Percentiles rank a stretch among this genome's conserved stretches.
These are phyloP conservation scores for Teunomyces aglyptinius DNA, from an alignment of 805 yeast genomes.

Conservation along the genomic window DNA sequence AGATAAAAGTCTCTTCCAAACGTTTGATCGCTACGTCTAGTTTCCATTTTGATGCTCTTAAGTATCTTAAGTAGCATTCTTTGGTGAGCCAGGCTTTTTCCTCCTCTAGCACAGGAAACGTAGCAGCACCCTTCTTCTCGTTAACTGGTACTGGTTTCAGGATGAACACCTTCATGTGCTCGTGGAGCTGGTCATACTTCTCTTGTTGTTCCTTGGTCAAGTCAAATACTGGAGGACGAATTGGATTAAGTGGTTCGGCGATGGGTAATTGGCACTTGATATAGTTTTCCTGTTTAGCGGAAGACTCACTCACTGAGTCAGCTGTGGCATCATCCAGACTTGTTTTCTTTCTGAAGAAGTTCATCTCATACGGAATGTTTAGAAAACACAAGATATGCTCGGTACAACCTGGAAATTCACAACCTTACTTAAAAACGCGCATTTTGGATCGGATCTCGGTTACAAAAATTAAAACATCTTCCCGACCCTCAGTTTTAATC, in stretches of 20 bases:
- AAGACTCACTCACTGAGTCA: conserved; percentile 3
- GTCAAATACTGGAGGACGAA: conserved; percentile 28
- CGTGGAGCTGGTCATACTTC: conserved; percentile 28
- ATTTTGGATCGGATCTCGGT: conserved; percentile 1
- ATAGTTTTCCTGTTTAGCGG: conserved; percentile 8
- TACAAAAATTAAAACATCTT: neutral
- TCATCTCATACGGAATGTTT: neutral
- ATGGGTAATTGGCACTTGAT: conserved; percentile 40
- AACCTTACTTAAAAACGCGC: too few species aligned
- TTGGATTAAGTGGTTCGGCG: conserved; percentile 36
- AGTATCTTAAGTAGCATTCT: conserved; percentile 86
- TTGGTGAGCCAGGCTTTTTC: conserved; percentile 93
- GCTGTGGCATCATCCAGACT: neutral
- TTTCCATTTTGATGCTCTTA: conserved; percentile 93
- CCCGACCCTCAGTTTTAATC: neutral
- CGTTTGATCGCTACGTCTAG: conserved; percentile 68
- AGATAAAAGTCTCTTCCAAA: conserved; percentile 72
- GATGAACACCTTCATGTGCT: conserved; percentile 27
- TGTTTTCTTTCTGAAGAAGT: conserved; percentile 3
- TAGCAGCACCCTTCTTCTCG: conserved; percentile 22
- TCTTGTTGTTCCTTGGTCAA: conserved; percentile 29
- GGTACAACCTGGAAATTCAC: neutral
- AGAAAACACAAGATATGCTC: neutral
- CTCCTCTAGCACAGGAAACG: conserved; percentile 25
- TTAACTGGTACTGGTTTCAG: conserved; percentile 28